phyloP scores from a whole-genome alignment of 805 yeast genomes.

The Candida morakotiae region DNA sequence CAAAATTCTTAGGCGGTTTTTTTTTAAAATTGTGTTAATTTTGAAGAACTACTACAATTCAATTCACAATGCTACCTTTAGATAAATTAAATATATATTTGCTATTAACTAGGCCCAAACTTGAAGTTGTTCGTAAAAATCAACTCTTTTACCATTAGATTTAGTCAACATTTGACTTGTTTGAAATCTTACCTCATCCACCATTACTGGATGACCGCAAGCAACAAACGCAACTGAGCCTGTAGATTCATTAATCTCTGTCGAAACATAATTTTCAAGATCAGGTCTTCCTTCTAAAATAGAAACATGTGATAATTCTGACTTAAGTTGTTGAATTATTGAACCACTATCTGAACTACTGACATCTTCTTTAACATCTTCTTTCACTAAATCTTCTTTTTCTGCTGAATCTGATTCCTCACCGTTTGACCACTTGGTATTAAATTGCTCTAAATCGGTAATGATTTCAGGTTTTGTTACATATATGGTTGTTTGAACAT shows the following conservation, averaged over 20 bases:
- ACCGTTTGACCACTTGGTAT: neutral
- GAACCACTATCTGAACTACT: neutral
- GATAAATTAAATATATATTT: too few species aligned
- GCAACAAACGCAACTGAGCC: constrained; percentile 2
- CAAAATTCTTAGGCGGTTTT: neutral
- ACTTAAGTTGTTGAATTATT: neutral
- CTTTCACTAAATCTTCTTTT: neutral
- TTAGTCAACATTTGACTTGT: constrained; percentile 40
- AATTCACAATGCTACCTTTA: too few species aligned
- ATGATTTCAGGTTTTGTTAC: constrained; percentile 23
- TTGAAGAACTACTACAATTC: too few species aligned
- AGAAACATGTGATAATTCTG: constrained; percentile 1
- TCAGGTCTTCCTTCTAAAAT: constrained; percentile 1
- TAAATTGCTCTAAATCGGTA: neutral
- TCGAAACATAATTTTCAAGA: neutral
- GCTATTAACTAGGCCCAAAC: constrained; percentile 44
- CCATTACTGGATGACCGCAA: constrained; percentile 29
- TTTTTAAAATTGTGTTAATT: too few species aligned
- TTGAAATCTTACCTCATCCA: constrained; percentile 49
- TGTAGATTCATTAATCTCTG: neutral
- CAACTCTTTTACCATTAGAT: constrained; percentile 46
- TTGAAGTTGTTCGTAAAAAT: constrained; percentile 72
- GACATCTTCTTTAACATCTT: neutral
- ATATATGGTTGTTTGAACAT: constrained; percentile 25
- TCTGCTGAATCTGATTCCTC: neutral